These are phyloP conservation scores for Zygosaccharomyces gambellarensis DNA, from an alignment of 805 yeast genomes.

Conservation along the genomic window DNA sequence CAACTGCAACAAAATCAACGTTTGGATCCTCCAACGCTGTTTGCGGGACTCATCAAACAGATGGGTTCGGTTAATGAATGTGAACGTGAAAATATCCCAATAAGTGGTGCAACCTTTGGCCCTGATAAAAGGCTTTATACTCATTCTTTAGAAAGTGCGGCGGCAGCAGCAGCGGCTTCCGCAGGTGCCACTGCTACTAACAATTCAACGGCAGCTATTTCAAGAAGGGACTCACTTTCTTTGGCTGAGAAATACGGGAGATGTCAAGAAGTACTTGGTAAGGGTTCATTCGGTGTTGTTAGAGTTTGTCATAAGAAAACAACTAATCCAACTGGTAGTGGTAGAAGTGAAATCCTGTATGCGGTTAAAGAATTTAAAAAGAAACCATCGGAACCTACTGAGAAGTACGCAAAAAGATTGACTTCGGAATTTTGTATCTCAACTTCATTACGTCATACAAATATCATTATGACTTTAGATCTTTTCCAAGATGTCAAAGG, in stretches of 20 bases:
- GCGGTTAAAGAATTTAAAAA: conserved; percentile 86
- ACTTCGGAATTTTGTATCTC: conserved; percentile 82
- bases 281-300: conserved; percentile 92
- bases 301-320: conserved; percentile 74
- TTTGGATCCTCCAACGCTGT: conserved; percentile 60
- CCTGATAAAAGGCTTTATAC: conserved; percentile 18
- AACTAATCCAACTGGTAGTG: conserved; percentile 18
- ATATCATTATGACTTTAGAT: conserved; percentile 73
- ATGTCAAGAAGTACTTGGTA: conserved; percentile 91
- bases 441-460: conserved; percentile 68
- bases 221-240: conserved; percentile 28
- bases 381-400: conserved; percentile 55
- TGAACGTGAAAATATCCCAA: conserved; percentile 28
- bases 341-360: conserved; percentile 47
- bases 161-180: neutral
- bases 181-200: neutral
- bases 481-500: conserved; percentile 76
- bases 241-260: conserved; percentile 88
- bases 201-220: conserved; percentile 2
- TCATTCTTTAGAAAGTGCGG: neutral
- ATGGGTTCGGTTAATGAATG: conserved; percentile 43
- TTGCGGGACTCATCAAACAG: conserved; percentile 62
- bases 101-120: conserved; percentile 35
- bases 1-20: neutral
- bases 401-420: conserved; percentile 64